A percentile compares a stretch with the other conserved stretches of the same genome.
These are phyloP conservation scores for Aegle marmelos DNA, from an alignment of 345 rosid species.

Conservation along the genomic window DNA sequence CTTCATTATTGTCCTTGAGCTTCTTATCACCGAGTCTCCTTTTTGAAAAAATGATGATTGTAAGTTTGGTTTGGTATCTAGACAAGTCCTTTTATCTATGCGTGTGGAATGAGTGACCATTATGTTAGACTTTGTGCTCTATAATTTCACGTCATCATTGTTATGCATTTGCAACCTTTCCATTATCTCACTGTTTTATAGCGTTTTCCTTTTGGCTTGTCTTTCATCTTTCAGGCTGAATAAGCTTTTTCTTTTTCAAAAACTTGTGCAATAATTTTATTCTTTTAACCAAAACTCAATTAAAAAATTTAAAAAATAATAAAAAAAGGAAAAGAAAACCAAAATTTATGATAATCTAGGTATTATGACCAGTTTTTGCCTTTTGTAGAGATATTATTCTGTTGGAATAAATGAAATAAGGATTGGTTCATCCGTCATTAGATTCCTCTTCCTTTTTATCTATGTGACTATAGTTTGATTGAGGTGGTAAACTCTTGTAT, in stretches of 20 bases:
- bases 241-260: not conserved
- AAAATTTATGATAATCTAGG: not conserved
- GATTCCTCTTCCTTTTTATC: not conserved
- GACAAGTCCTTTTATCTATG: not conserved
- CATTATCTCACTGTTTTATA: not conserved
- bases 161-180: not conserved
- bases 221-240: not conserved
- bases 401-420: not conserved
- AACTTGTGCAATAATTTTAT: not conserved
- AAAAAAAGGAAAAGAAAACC: not conserved
- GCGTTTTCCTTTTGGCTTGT: not conserved
- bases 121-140: not conserved
- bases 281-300: not conserved
- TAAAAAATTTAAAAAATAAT: too few species aligned
- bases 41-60: not conserved
- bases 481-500: not conserved
- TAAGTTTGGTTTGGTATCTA: not conserved
- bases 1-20: not conserved
- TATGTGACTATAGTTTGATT: not conserved
- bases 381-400: not conserved
- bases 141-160: not conserved
- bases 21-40: not conserved
- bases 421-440: not conserved
- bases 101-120: not conserved
- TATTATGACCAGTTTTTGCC: not conserved